These are phyloP conservation scores for Aureobasidium sp. DNA, from an alignment of 2,329 filamentous ascomycete species.

Conservation along the genomic window DNA sequence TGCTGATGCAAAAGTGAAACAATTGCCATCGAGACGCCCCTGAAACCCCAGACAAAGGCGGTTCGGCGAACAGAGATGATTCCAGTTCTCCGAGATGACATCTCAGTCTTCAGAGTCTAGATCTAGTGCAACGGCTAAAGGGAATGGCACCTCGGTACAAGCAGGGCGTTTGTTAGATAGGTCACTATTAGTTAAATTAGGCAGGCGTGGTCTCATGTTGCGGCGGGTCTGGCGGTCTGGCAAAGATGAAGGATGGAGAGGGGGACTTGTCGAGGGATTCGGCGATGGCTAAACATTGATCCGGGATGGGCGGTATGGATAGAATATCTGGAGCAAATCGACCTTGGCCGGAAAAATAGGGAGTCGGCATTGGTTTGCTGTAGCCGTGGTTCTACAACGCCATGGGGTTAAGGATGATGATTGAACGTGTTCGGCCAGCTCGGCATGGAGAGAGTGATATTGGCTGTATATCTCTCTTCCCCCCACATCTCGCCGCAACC, in stretches of 20 bases:
- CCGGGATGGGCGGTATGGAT: neutral
- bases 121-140: neutral
- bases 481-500: neutral
- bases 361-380: neutral
- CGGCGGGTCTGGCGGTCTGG: neutral
- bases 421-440: neutral
- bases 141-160: neutral
- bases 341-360: neutral
- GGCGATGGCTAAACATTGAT: conserved; percentile 7
- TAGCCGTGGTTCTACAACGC: neutral
- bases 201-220: neutral
- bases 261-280: neutral
- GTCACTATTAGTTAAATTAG: neutral
- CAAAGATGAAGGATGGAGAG: neutral
- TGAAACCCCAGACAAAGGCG: neutral
- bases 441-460: neutral
- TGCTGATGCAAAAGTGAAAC: neutral
- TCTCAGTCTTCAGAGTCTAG: neutral
- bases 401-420: neutral
- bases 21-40: neutral
- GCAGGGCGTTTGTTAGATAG: neutral
- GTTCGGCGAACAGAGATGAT: neutral
- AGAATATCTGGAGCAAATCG: neutral
- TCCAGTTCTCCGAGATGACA: neutral
- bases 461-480: neutral